A percentile compares a stretch with the other conserved stretches of the same genome.
Conservation (phyloP, 345 rosid species). For the Isatis tinctoria region DNA sequence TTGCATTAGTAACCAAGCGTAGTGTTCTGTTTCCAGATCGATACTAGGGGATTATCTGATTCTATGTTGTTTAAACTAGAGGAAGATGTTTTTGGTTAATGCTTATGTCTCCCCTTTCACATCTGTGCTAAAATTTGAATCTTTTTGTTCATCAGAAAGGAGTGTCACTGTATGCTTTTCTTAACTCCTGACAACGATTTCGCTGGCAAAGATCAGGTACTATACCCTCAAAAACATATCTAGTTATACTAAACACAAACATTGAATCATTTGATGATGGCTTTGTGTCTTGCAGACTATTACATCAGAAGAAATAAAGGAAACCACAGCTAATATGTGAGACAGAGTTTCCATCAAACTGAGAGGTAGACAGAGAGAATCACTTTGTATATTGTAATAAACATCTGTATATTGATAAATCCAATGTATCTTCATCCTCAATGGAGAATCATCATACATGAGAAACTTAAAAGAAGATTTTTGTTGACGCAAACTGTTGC, state of each 20-base stretch:
- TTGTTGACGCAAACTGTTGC: background rate
- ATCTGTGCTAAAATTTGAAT: background rate
- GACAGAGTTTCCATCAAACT: background rate
- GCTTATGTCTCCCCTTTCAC: background rate
- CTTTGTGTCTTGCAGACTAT: slow-evolving; percentile 43
- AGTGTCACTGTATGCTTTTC: slow-evolving; percentile 92
- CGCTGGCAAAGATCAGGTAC: background rate
- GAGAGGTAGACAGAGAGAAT: background rate
- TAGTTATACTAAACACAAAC: background rate
- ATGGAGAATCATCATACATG: background rate
- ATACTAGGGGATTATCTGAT: background rate
- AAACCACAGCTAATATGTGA: slow-evolving; percentile 39
- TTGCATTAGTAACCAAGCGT: background rate
- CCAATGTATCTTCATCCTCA: background rate
- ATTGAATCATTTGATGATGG: background rate
- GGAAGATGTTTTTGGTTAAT: background rate
- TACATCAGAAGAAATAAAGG: slow-evolving; percentile 45
- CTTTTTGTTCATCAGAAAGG: slow-evolving; percentile 47
- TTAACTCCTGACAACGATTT: slow-evolving; percentile 81
- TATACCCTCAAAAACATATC: background rate
- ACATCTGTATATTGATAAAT: background rate
- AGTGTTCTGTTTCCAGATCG: too few relatives aligned
- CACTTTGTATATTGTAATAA: background rate
- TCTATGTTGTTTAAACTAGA: background rate
- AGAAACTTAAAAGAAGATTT: background rate